Conservation (phyloP, 305 asterid genomes). For the Fraxinus paxiana region DNA sequence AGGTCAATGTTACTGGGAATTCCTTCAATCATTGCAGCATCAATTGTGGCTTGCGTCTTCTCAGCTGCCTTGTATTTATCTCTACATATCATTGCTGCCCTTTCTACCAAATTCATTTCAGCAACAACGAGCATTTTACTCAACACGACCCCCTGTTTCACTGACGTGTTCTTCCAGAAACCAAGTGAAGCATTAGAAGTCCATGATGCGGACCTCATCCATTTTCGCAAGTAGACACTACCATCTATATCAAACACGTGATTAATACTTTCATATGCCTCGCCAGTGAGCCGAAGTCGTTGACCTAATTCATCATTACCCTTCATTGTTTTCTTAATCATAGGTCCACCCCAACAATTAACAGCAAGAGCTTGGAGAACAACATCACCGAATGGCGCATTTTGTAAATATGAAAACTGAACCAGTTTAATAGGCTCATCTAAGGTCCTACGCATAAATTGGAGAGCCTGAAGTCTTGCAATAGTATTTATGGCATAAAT, state of each 20-base stretch:
- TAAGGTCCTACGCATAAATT: constrained; percentile 56
- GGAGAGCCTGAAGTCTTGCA: constrained; percentile 88
- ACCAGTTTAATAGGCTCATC: constrained; percentile 86
- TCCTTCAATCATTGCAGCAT: constrained; percentile 94
- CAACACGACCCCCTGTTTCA: constrained; percentile 57
- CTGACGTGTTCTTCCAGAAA: constrained; percentile 62
- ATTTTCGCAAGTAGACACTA: constrained; percentile 72
- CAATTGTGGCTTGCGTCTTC: constrained; percentile 91
- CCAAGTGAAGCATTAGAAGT: constrained; percentile 60
- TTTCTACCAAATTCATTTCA: constrained; percentile 63
- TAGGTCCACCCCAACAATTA: constrained; percentile 82
- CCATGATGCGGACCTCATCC: constrained; percentile 92
- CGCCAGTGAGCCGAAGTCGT: constrained; percentile 33
- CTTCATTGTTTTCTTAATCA: constrained; percentile 38
- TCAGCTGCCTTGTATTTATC: constrained; percentile 65
- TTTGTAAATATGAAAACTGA: constrained; percentile 60
- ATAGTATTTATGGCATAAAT: constrained; percentile 56
- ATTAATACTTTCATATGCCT: constrained; percentile 39
- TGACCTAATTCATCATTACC: constrained; percentile 31
- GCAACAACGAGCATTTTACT: constrained; percentile 74
- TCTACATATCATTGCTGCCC: constrained; percentile 68
- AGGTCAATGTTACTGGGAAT: constrained; percentile 96
- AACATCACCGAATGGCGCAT: constrained; percentile 74
- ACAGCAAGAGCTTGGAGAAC: constrained; percentile 87
- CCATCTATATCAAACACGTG: constrained; percentile 74